Evolutionary conservation across 805 yeast genomes (phyloP).

Genomic region (Pichia cephalocereana): DNA sequence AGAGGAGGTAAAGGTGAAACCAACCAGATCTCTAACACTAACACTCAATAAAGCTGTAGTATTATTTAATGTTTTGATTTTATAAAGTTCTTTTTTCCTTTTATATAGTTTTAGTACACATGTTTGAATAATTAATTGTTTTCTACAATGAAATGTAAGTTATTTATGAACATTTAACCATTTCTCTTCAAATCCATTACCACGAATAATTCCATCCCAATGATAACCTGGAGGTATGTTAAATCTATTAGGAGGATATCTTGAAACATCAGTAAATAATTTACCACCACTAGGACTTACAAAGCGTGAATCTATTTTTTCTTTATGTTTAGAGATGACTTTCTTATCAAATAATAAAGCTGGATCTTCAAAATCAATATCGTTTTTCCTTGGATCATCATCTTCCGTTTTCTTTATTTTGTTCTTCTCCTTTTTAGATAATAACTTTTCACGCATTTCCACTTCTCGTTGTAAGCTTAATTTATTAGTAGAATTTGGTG

Average conservation of each 20-base stretch:
- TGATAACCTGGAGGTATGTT: conserved; percentile 66
- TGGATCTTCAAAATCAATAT: conserved; percentile 55
- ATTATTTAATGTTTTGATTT: too few relatives aligned
- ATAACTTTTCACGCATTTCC: conserved; percentile 25
- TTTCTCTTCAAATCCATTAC: conserved; percentile 74
- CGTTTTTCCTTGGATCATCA: conserved; percentile 32
- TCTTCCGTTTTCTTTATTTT: conserved; percentile 27
- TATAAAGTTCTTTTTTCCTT: too few relatives aligned
- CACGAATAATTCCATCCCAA: conserved; percentile 91
- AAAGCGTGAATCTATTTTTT: conserved; percentile 7
- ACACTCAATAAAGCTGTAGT: too few relatives aligned
- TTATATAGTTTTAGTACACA: too few relatives aligned
- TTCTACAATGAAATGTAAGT: too few relatives aligned
- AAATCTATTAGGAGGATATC: conserved; percentile 61
- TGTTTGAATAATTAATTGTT: too few relatives aligned
- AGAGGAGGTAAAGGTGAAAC: conserved; percentile 10
- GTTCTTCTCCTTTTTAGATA: conserved; percentile 16
- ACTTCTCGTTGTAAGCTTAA: conserved; percentile 31
- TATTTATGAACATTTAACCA: conserved; percentile 32
- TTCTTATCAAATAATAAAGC: conserved; percentile 36
- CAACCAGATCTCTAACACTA: too few relatives aligned
- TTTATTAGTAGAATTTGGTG: conserved; percentile 8
- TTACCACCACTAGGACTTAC: conserved; percentile 40
- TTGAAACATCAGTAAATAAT: conserved; percentile 37
- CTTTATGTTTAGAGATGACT: conserved; percentile 12